Evolutionary conservation across 257 asterid species (phyloP), one percentile per base, ranked within the genome.

Genomic region (Nicotiana tomentosiformis): DNA sequence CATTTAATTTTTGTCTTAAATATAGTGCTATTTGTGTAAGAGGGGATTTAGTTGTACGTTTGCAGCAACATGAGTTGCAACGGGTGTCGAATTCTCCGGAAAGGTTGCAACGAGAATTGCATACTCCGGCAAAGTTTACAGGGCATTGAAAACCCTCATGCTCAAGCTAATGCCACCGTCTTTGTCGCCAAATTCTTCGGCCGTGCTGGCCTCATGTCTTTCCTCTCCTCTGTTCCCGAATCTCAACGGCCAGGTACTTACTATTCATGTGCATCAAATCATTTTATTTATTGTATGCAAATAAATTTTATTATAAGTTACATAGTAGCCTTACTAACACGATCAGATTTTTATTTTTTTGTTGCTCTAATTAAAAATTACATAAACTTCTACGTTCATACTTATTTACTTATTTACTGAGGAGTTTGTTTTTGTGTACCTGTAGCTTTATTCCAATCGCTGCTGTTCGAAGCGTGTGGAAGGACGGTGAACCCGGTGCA

Each of bases 111-210:
- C 17, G 95, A 94, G 1, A 87, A 82, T 69, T 94, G 98, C 91
- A 91, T 93, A 83, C 87, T 94, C 1, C 66, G 97, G 66, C 93
- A 91, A 56, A 91, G 97, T 72, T 77, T 93, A 77, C 89, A 80
- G 7, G 89, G 88, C 65, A 91, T 93, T 5, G 89, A 90, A 10
- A 80, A 60, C 87, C 89, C 98, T 65, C 92, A 90, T 65, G 89
- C 97, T 33, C 98, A 94, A 80, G 93, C 97, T n/a, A 90, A 93
- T 84, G 98, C 97, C 82, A 93, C 98, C 11, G 90, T 93, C 11
- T 94, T 94, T 82, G 97, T 92, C 10, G 97, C 97, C 65, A 94
- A 93, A 85, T 94, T 94, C 82, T 94, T 93, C 74, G 98, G 98
- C 89, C 97, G 98, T 26, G 95, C 98, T 43, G 98, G 95, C 14